Evolutionary conservation across 305 asterid genomes (phyloP).

Genomic region (Coffea humblotiana): DNA sequence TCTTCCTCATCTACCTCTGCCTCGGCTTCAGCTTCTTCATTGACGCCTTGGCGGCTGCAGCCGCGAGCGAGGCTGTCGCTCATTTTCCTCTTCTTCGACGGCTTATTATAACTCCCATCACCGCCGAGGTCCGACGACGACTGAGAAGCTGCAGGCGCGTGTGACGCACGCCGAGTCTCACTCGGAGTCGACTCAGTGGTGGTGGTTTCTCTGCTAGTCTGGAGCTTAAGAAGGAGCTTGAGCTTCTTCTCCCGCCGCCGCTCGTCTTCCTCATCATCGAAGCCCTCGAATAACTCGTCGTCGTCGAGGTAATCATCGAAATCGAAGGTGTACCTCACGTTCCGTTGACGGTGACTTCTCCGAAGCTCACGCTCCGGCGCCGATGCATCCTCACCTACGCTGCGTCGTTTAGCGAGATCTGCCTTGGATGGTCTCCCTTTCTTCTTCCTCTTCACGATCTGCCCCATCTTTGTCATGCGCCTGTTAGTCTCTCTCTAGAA

Average conservation of each 20-base stretch:
- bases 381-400: conserved; percentile 20
- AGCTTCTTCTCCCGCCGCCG: conserved; percentile 81
- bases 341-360: conserved; percentile 87
- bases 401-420: conserved; percentile 52
- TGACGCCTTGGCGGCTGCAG: conserved; percentile 1
- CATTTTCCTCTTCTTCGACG: conserved; percentile 73
- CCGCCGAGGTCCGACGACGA: conserved; percentile 51
- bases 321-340: conserved; percentile 82
- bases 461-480: conserved; percentile 65
- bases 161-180: conserved; percentile 47
- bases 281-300: conserved; percentile 65
- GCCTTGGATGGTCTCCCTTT: conserved; percentile 82
- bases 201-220: conserved; percentile 31
- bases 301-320: conserved; percentile 96
- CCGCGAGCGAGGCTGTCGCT: conserved; percentile 1
- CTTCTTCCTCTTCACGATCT: conserved; percentile 91
- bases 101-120: conserved; percentile 28
- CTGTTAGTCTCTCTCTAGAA: conserved; percentile 27
- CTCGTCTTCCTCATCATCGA: conserved; percentile 54
- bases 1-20: conserved; percentile 39
- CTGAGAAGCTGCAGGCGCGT: conserved; percentile 51
- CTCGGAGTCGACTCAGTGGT: conserved; percentile 45
- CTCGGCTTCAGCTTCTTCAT: conserved; percentile 34
- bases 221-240: conserved; percentile 59
- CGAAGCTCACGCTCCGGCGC: conserved; percentile 51